Base-by-base conservation (phyloP, 208 protist genomes). In the Leishmania amazonensis region DNA sequence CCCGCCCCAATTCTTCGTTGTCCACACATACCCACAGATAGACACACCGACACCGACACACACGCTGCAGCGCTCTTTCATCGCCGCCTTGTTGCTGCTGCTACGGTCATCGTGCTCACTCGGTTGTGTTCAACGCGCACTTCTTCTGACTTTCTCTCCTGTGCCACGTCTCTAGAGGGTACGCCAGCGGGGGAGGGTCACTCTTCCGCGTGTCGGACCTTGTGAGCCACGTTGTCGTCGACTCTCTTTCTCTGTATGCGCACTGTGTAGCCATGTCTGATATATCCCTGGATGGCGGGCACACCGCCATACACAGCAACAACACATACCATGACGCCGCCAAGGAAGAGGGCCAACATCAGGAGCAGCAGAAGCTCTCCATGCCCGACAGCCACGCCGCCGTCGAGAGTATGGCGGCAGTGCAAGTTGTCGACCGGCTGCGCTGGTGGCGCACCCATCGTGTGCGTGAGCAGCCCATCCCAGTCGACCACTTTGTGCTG, bases 391-490 rank as follows among this genome's bases (percentile, higher is more conserved):
- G 73, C n/a, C n/a, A 15, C 24, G 54, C 51, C 7, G 57, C 47
- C 75, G 65, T 71, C 0, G 78, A 67, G 64, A 58, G 73, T 47
- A 54, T 80, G 31, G 54, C 58, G 3, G 86, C 86, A 6, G 85
- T 85, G 53, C 88, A 91, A 78, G 83, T 95, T 19, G 85, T 93
- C n/a, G 93, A 96, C 70, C 91, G 93, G 9, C 81, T 95, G 73
- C 90, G 91, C 15, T 94, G 89, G 89, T 96, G 93, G 91, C 90
- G 93, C 38, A 76, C 64, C 3, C 81, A 79, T 19, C 87, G 90
- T 31, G 73, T 91, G 76, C 80, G 74, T 38, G 85, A 94, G 78
- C 84, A 84, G 19, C 89, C 89, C 40, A 45, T 93, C 15, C 88
- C 89, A 1, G 49, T 85, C 45, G 79, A 89, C 47, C 88, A 91